Base-by-base conservation (phyloP, 306 rosid genomes). In the Vicia sativa region DNA sequence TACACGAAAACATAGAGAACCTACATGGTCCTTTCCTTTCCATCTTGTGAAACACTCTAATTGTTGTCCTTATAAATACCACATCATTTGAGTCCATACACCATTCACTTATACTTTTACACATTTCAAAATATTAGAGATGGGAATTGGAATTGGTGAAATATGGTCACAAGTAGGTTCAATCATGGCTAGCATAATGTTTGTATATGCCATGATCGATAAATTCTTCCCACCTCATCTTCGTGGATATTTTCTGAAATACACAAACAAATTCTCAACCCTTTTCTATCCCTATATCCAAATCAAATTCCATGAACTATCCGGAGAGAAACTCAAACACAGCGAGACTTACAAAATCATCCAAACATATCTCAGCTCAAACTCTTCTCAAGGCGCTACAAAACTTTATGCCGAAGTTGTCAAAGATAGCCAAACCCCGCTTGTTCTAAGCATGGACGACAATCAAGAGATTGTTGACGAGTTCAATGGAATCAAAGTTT, bases 401-500 rank as follows among this genome's bases (percentile, higher is more conserved):
- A 59, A 75, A 1, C 80, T 89, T 5, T 85, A 69, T 73, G 96
- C 91, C 6, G 74, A 80, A 13, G 86, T 74, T 2, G 71, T 77
- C 28, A 78, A n/a, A 60, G 66, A 76, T 7, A 77, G 75, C 74
- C 82, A 83, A 42, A 67, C 75, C 16, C 83, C 80, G 0, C 6
- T 81, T 0, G 73, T 81, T 0, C 87, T 87, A 0, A 75, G 52
- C 64, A 66, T 83, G 86, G 96, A 83, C 1, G 87, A 85, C 19
- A 79, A 74, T 7, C 82, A 87, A 69, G 92, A 85, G 15, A 85
- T 89, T 48, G 68, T 68, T 0, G 87, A 88, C 0, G 81, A 73
- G 12, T 88, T 68, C 11, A 0, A 73, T 18, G 84, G 87, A 0
- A 62, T 82, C 1, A 71, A 81, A 34, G 54, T 83, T 0, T 79